Conservation (phyloP, 2,329 filamentous ascomycete genomes). For the Gaeumannomyces sp. region DNA sequence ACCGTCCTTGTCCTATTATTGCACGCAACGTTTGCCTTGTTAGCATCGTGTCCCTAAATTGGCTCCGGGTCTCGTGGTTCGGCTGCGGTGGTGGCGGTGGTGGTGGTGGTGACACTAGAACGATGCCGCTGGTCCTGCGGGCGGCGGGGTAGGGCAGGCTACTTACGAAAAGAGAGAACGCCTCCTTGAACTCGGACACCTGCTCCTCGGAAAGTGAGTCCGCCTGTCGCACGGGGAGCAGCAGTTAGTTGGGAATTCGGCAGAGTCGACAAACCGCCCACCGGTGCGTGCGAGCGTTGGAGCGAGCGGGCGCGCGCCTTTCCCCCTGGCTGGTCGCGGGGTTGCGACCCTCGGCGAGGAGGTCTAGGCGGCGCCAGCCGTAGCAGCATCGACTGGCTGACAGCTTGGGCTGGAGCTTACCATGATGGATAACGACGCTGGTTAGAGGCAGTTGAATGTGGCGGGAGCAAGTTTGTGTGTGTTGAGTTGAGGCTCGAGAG, state of each 20-base stretch:
- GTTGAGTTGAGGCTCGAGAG: background rate
- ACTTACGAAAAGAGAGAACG: conserved; percentile 98
- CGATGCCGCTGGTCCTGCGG: background rate
- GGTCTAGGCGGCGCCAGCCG: conserved; percentile 8
- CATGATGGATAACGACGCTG: background rate
- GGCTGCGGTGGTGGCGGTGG: background rate
- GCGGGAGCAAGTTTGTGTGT: background rate
- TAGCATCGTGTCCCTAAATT: background rate
- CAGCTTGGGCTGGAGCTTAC: background rate
- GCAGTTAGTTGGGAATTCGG: background rate
- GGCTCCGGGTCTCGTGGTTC: background rate
- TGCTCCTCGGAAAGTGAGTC: conserved; percentile 99
- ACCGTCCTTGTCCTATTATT: conserved; percentile 21
- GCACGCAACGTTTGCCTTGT: background rate
- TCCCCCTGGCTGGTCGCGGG: background rate
- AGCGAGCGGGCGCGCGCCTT: conserved; percentile 4
- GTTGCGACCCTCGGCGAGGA: conserved; percentile 7
- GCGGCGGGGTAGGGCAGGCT: conserved; percentile 13
- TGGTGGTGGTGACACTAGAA: conserved; percentile 2
- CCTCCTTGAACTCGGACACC: conserved; percentile 99
- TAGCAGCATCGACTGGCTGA: background rate
- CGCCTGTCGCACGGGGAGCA: conserved; percentile 51
- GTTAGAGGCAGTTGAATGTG: background rate
- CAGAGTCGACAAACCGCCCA: conserved; percentile 1
- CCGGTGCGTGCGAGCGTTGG: conserved; percentile 12